Evolutionary conservation across 345 rosid genomes (phyloP).

Genomic region (Populus simonii): DNA sequence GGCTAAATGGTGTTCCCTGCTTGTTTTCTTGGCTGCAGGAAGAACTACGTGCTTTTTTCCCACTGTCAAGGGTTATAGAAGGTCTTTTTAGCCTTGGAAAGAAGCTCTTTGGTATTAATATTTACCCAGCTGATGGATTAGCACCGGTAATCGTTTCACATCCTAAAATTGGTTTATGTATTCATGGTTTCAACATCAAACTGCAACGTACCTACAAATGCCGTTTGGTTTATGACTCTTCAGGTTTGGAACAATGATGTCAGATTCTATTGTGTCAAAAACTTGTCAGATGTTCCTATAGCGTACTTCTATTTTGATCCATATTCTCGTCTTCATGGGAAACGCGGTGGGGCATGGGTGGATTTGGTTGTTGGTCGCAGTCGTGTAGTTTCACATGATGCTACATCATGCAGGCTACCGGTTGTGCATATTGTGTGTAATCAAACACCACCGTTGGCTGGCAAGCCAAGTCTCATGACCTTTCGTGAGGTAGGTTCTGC

Average conservation of each 20-base stretch:
- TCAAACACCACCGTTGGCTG: slow-evolving; percentile 89
- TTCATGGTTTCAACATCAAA: not conserved
- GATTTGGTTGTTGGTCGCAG: slow-evolving; percentile 78
- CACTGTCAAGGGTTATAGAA: slow-evolving; percentile 80
- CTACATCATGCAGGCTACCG: slow-evolving; percentile 51
- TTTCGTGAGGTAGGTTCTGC: slow-evolving; percentile 62
- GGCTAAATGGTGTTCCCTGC: not conserved
- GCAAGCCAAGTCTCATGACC: slow-evolving; percentile 92
- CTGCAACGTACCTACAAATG: too few species aligned
- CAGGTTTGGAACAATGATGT: slow-evolving; percentile 93
- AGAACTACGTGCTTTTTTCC: slow-evolving; percentile 83
- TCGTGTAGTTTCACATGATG: slow-evolving; percentile 57
- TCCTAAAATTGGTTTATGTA: not conserved
- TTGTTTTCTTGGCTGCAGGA: slow-evolving; percentile 41
- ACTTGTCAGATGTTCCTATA: slow-evolving; percentile 66
- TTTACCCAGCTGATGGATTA: slow-evolving; percentile 83
- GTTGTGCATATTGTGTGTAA: slow-evolving; percentile 95
- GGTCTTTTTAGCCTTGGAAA: slow-evolving; percentile 76
- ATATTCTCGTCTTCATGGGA: slow-evolving; percentile 88
- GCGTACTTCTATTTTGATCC: slow-evolving; percentile 98
- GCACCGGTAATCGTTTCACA: slow-evolving; percentile 56
- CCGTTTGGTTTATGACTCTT: slow-evolving; percentile 18
- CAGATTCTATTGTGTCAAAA: slow-evolving; percentile 74
- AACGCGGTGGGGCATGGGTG: slow-evolving; percentile 90
- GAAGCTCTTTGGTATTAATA: slow-evolving; percentile 64